These are phyloP conservation scores for Corylus americana DNA, from an alignment of 306 rosid species.

Conservation along the genomic window DNA sequence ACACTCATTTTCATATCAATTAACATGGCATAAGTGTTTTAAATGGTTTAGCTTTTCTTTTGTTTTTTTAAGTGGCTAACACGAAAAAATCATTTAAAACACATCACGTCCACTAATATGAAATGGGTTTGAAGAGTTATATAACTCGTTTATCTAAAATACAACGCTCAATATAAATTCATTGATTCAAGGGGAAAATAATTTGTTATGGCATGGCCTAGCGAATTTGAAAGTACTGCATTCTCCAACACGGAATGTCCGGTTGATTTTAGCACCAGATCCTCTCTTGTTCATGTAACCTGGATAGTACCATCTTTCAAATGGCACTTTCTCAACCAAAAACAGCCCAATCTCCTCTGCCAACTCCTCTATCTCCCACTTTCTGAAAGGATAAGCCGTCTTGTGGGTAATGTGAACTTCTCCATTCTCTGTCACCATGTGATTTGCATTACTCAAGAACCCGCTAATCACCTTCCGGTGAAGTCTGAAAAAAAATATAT, in stretches of 20 bases:
- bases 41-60: no score
- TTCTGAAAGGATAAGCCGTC: slow-evolving; percentile 21
- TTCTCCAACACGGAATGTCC: slow-evolving; percentile 26
- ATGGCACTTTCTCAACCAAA: slow-evolving; percentile 7
- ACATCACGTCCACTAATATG: no score
- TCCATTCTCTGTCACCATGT: slow-evolving; percentile 20
- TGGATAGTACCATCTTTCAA: neutral
- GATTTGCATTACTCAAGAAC: slow-evolving; percentile 24
- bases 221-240: slow-evolving; percentile 29
- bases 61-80: no score
- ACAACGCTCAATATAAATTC: no score
- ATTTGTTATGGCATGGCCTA: neutral
- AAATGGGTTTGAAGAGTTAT: no score
- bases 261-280: neutral
- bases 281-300: slow-evolving; percentile 39
- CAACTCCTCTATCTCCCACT: slow-evolving; percentile 33
- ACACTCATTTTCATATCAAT: no score
- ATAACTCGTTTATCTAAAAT: no score
- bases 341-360: slow-evolving; percentile 4
- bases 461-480: slow-evolving; percentile 30
- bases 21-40: no score
- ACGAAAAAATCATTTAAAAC: no score
- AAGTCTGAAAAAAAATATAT: slow-evolving; percentile 13
- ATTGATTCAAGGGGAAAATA: neutral
- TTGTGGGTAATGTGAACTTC: slow-evolving; percentile 56